These are phyloP conservation scores for Microdochium bolleyi DNA, from an alignment of 2,329 filamentous ascomycete species.

Conservation along the genomic window DNA sequence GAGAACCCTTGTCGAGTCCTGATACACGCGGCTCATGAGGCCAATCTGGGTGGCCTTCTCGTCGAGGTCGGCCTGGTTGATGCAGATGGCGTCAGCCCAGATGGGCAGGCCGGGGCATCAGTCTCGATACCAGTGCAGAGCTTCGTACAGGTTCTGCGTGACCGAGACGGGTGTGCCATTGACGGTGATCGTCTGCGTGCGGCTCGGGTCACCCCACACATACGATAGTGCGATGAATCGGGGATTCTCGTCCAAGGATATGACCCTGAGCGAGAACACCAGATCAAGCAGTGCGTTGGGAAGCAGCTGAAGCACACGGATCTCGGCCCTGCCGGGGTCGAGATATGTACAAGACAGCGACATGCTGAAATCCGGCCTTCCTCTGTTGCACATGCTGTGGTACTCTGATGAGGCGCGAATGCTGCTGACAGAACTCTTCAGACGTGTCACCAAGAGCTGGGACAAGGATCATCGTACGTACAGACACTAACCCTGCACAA, in stretches of 20 bases:
- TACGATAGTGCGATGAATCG: not conserved
- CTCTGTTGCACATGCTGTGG: too few relatives aligned
- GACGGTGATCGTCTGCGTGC: not conserved
- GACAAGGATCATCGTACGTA: too few relatives aligned
- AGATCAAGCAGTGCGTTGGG: not conserved
- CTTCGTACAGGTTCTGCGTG: not conserved
- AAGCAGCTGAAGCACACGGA: too few relatives aligned
- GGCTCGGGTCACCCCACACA: not conserved
- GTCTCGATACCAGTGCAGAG: not conserved
- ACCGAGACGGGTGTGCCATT: not conserved
- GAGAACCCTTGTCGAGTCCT: not conserved
- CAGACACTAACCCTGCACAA: too few relatives aligned
- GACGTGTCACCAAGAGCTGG: too few relatives aligned
- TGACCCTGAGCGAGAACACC: not conserved
- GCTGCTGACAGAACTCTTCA: too few relatives aligned
- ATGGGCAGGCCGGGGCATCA: not conserved
- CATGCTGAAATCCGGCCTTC: too few relatives aligned
- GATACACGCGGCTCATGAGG: not conserved
- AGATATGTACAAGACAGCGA: too few relatives aligned
- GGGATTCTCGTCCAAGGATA: not conserved
- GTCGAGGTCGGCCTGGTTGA: not conserved
- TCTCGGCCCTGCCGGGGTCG: too few relatives aligned
- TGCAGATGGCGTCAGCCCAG: not conserved
- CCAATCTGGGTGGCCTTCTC: not conserved
- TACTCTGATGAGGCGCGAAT: too few relatives aligned